These are phyloP conservation scores for Dendrothele bispora DNA, from an alignment of 768 basidiomycete genomes.

Conservation along the genomic window DNA sequence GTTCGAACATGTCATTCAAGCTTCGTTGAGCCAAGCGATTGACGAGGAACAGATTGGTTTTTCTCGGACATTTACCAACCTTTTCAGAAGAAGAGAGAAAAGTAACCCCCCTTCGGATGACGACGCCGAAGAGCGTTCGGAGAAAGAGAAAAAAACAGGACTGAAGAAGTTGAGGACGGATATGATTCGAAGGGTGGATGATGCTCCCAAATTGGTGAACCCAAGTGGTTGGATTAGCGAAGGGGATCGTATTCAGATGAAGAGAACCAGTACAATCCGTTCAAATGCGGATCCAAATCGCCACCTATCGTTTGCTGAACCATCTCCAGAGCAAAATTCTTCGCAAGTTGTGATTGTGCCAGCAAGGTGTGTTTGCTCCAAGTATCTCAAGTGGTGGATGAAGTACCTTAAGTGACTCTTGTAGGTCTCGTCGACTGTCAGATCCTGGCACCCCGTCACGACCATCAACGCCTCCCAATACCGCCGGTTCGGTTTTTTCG, in stretches of 20 bases:
- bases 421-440: slow-evolving; percentile 30
- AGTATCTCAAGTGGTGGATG: not conserved
- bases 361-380: not conserved
- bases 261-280: slow-evolving; percentile 17
- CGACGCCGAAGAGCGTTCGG: slow-evolving; percentile 13
- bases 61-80: slow-evolving; percentile 23
- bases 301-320: slow-evolving; percentile 21
- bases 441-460: slow-evolving; percentile 37
- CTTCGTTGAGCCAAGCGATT: slow-evolving; percentile 26
- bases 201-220: slow-evolving; percentile 65
- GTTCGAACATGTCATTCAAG: slow-evolving; percentile 58
- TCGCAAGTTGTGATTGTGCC: not conserved
- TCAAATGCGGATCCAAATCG: slow-evolving; percentile 11
- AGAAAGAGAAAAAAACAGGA: slow-evolving; percentile 5
- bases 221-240: slow-evolving; percentile 74
- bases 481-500: slow-evolving; percentile 23
- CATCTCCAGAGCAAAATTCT: slow-evolving; percentile 3
- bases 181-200: slow-evolving; percentile 78
- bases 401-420: not conserved
- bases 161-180: slow-evolving; percentile 52
- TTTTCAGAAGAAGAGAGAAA: slow-evolving; percentile 25
- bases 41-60: slow-evolving; percentile 17
- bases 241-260: slow-evolving; percentile 28
- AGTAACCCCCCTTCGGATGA: slow-evolving; percentile 9
- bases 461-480: slow-evolving; percentile 28